These are phyloP conservation scores for Dissophora ornata DNA, from an alignment of 192 early-diverging fungal species.

Conservation along the genomic window DNA sequence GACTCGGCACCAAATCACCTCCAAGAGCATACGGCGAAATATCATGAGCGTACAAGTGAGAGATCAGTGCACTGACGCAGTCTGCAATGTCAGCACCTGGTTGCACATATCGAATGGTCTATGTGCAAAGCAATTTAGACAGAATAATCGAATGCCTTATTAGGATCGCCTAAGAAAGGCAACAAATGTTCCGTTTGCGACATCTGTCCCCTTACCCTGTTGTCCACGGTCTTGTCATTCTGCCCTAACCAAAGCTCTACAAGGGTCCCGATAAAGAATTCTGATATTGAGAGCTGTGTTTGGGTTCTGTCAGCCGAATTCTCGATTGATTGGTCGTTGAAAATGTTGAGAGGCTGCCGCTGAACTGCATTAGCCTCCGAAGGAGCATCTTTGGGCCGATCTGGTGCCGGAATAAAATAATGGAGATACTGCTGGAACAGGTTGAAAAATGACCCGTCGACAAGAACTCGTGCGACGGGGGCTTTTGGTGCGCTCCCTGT, in stretches of 20 bases:
- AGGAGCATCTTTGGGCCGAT: slow-evolving; percentile 6
- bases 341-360: slow-evolving; percentile 15
- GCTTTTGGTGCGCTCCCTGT: slow-evolving; percentile 29
- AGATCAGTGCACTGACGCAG: slow-evolving; percentile 28
- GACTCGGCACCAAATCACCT: slow-evolving; percentile 32
- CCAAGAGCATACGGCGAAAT: slow-evolving; percentile 39
- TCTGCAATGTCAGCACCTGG: slow-evolving; percentile 41
- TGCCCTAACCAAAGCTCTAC: slow-evolving; percentile 50
- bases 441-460: slow-evolving; percentile 50
- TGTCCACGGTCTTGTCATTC: slow-evolving; percentile 36
- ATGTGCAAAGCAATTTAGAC: too few relatives aligned
- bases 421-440: slow-evolving; percentile 41
- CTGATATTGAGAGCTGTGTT: slow-evolving; percentile 36
- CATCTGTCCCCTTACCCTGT: slow-evolving; percentile 35
- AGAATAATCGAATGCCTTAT: too few relatives aligned
- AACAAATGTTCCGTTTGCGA: too few relatives aligned
- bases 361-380: not conserved
- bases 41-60: slow-evolving; percentile 28
- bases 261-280: slow-evolving; percentile 47
- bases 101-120: slow-evolving; percentile 46
- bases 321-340: slow-evolving; percentile 37
- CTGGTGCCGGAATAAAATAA: slow-evolving; percentile 44
- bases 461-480: slow-evolving; percentile 15
- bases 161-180: too few relatives aligned
- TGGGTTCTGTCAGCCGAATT: slow-evolving; percentile 35